Conservation (phyloP, 495 filamentous ascomycete species). For the Parmelia sp. region DNA sequence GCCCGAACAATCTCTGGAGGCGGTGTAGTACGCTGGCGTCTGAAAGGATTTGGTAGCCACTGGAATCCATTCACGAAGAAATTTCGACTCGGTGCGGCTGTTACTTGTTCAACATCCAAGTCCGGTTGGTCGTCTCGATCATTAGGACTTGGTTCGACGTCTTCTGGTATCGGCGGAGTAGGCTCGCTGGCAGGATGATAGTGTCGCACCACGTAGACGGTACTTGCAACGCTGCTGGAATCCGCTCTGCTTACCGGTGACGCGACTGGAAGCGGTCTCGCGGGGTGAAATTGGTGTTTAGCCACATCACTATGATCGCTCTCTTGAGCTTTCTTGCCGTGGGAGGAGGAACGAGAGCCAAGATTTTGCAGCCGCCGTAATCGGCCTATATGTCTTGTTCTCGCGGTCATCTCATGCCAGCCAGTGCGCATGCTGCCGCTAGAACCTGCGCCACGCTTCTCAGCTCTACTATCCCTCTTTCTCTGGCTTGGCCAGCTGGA, state of each 20-base stretch:
- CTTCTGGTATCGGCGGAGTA: conserved; percentile 40
- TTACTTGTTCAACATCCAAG: neutral
- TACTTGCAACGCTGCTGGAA: conserved; percentile 70
- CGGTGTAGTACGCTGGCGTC: conserved; percentile 23
- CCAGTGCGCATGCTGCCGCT: conserved; percentile 38
- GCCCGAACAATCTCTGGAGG: conserved; percentile 28
- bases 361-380: neutral
- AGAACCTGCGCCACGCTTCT: conserved; percentile 29
- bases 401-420: conserved; percentile 41
- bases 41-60: conserved; percentile 24
- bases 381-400: conserved; percentile 31
- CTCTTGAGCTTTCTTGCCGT: neutral
- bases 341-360: neutral
- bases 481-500: conserved; percentile 41
- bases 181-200: conserved; percentile 65
- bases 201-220: conserved; percentile 80
- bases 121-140: neutral
- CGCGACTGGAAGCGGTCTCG: conserved; percentile 55
- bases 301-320: conserved; percentile 27
- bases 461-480: neutral
- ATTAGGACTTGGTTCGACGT: neutral
- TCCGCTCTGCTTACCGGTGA: conserved; percentile 75
- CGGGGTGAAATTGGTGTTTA: conserved; percentile 45
- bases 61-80: conserved; percentile 13
- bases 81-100: neutral